Evolutionary conservation across 768 basidiomycete genomes (phyloP), one percentile per base, ranked within the genome.

Genomic region (Lentinula aciculospora): DNA sequence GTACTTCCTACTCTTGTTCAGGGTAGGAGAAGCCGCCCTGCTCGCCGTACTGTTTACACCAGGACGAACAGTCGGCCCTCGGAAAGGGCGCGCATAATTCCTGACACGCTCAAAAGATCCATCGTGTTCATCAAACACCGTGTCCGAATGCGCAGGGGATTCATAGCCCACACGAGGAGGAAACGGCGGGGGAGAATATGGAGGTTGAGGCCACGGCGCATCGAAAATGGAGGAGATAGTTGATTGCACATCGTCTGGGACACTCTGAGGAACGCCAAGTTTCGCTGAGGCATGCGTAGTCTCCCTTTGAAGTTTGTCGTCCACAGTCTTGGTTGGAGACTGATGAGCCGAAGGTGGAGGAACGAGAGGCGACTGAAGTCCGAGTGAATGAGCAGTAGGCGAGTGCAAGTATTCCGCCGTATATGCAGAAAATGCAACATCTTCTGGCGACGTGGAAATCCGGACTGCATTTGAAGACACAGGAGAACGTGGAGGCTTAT

Each of bases 371-470:
- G 70, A 54, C 0, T 63, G 60, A 31, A 77, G 70, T 19, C 79
- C 79, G 1, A 79, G 71, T 0, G 74, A 64, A 56, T 73, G 72
- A 4, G 78, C 77, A 0, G 74, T 69, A 2, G 78, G 76, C 12
- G 76, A 79, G 9, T 72, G 71, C n/a, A 81, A 66, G 53, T 81
- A 79, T 25, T 72, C 69, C 34, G 77, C 55, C 1, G 79, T 80
- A 7, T 77, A 77, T 6, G 64, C 67, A 64, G 74, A 71, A 64
- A 80, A 79, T 0, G 68, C 69, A 7, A 70, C 69, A 55, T 80
- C 77, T 10, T 76, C 75, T 12, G 37, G 25, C 17, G 53, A 17
- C 12, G 40, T 15, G 29, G 39, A 36, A 29, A 29, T 10, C 29
- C 53, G 36, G 13, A 34, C 46, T 6, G 45, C 12, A 28, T 34